A percentile compares a stretch with the other conserved stretches of the same genome.
Conservation (phyloP, 768 basidiomycete species). For the Daedaleopsis sinensis region DNA sequence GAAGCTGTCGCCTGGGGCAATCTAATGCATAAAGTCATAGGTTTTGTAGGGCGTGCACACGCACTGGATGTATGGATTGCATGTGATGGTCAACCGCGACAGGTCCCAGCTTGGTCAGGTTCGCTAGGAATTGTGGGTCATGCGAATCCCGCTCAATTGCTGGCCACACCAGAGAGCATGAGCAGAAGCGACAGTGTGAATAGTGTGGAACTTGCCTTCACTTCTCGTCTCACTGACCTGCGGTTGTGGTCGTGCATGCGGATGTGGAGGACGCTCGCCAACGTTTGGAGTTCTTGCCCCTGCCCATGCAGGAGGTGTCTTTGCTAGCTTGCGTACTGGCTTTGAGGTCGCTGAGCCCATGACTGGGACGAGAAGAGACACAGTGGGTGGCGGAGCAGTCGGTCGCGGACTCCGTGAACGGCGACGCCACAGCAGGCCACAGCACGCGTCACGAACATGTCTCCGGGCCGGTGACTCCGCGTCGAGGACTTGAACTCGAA, state of each 20-base stretch:
- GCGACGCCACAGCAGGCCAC: no score
- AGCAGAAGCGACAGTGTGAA: not conserved
- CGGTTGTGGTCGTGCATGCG: constrained; percentile 24
- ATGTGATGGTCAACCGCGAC: constrained; percentile 72
- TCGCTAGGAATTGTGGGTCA: constrained; percentile 73
- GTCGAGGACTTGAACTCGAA: not conserved
- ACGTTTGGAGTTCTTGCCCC: constrained; percentile 42
- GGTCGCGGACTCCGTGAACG: no score
- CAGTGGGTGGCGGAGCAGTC: not conserved
- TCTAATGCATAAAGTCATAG: not conserved
- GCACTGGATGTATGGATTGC: constrained; percentile 51
- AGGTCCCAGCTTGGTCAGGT: constrained; percentile 64
- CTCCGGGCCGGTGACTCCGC: not conserved
- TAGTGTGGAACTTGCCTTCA: constrained; percentile 39
- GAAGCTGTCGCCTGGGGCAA: constrained; percentile 30
- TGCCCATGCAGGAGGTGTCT: constrained; percentile 48
- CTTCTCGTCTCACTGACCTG: constrained; percentile 55
- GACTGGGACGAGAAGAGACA: not conserved
- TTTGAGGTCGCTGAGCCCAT: constrained; percentile 73
- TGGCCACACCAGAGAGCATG: constrained; percentile 27
- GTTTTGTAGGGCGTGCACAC: constrained; percentile 10
- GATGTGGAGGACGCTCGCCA: constrained; percentile 9
- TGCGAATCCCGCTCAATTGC: constrained; percentile 65
- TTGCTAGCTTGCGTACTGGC: constrained; percentile 57
- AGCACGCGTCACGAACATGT: not conserved